Evolutionary conservation across 2,329 filamentous ascomycete genomes (phyloP), one percentile per base, ranked within the genome.

Genomic region (Claviceps maximensis): DNA sequence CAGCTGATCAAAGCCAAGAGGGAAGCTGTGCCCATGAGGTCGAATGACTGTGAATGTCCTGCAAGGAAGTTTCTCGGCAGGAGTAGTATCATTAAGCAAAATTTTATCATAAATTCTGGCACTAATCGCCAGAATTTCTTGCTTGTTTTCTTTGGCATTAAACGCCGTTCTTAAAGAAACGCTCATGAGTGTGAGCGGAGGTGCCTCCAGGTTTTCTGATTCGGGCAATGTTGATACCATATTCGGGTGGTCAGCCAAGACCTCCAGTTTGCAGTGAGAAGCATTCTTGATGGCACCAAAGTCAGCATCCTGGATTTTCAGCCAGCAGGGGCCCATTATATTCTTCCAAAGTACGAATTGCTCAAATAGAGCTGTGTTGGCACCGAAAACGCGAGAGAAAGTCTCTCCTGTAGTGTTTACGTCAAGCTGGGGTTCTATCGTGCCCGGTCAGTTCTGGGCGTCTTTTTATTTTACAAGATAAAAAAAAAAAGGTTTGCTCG

Each of bases 341-440:
- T 95, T 95, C 72, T 96, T 97, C 87, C 90, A 96, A 5, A 98
- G 77, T 21, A 98, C 93, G 64, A 98, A 98, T 61, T 98, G 93
- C 69, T 98, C 93, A 61, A 98, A 98, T 0, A 98, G 76, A 1
- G 88, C 83, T 0, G 93, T 98, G 67, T 93, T 95, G 53, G 86
- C 86, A 29, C 94, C 93, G 60, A 98, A 98, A 25, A 95, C 84
- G 58, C 88, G 87, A 1, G 91, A 96, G 65, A 91, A 98, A 0
- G 93, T 97, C 66, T 95, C 83, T 29, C 93, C 93, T 42, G 75
- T 80, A 6, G 79, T 71, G 56, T 86, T 84, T 51, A 79, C 74
- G n/a, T 88, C 78, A 38, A 98, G 68, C 19, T 77, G 74, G 45
- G 84, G 81, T 65, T 91, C 77, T 80, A 51, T 9, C 10, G 21